Evolutionary conservation across 805 yeast genomes (phyloP), one percentile per base, ranked within the genome.

Genomic region (Metschnikowia continentalis): DNA sequence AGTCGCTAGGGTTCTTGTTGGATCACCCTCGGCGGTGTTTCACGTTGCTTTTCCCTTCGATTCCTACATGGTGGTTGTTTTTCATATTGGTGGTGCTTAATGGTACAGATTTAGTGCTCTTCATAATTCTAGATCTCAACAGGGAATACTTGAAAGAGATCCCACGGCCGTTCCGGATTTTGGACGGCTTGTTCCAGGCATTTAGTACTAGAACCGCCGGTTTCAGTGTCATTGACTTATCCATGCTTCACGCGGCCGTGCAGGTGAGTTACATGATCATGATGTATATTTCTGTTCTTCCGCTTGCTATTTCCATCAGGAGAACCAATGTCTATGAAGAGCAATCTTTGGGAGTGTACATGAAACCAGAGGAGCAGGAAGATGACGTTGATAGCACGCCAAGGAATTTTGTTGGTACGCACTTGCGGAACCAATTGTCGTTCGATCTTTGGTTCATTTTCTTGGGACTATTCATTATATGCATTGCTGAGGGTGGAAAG

Each of bases 21-120:
- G 97, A 91, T 55, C 99, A 94, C 66, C 99, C 99, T 1, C 83
- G 99, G 63, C 86, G 99, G 61, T 94, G 99, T 65, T 94, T 92
- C 63, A 90, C 98, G 3, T 70, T 94, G 52, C 72, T 94, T 50
- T 94, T 94, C 61, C 99, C 99, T 0, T 80, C 92, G 3, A 83
- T 84, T 1, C 96, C 98, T 2, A 92, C 99, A 0, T 90, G 96
- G 96, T 90, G 97, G 97, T 74, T 94, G 41, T 75, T 90, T 47
- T 75, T 82, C 50, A 88, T 91, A 17, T 74, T 94, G 54, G 76
- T 90, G 14, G 76, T 77, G 1, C 69, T 94, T 57, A 92, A 92
- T 64, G 79, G 76, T 2, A 78, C 85, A 7, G 99, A 94, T 69
- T 76, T 90, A 72, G 69, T 92, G 7, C 72, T 94, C 35, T 94